Conservation (phyloP, 208 protist genomes). For the Lotmaria passim region DNA sequence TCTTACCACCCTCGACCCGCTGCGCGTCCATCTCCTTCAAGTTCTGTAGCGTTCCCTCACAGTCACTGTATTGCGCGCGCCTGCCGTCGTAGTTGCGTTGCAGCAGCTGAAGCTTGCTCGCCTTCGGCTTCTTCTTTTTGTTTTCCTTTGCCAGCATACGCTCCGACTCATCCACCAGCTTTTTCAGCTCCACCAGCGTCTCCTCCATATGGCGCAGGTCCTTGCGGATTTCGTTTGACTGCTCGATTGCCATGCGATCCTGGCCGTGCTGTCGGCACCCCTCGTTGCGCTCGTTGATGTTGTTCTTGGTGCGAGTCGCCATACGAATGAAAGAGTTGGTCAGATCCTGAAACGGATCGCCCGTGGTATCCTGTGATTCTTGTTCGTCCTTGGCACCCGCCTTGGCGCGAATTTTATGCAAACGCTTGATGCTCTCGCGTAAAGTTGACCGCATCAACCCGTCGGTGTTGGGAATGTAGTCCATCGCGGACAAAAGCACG, state of each 20-base stretch:
- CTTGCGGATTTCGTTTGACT: slow-evolving; percentile 68
- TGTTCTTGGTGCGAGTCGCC: slow-evolving; percentile 50
- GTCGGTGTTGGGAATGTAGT: slow-evolving; percentile 65
- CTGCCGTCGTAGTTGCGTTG: slow-evolving; percentile 47
- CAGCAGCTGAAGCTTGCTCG: slow-evolving; percentile 49
- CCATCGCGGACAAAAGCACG: slow-evolving; percentile 20
- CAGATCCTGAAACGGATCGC: slow-evolving; percentile 65
- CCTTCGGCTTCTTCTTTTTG: slow-evolving; percentile 57
- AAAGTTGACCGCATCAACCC: slow-evolving; percentile 72
- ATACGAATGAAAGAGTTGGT: slow-evolving; percentile 51
- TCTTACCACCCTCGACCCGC: slow-evolving; percentile 33
- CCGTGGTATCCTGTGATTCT: slow-evolving; percentile 34
- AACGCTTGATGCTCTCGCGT: slow-evolving; percentile 71
- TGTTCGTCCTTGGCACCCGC: slow-evolving; percentile 61
- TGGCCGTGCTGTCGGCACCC: slow-evolving; percentile 52
- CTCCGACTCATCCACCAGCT: slow-evolving; percentile 55
- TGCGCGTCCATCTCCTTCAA: slow-evolving; percentile 59
- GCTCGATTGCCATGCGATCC: slow-evolving; percentile 66
- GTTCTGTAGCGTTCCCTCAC: slow-evolving; percentile 49
- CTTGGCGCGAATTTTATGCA: slow-evolving; percentile 57
- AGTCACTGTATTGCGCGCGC: slow-evolving; percentile 51
- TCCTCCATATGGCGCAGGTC: slow-evolving; percentile 66
- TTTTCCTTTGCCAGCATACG: slow-evolving; percentile 45
- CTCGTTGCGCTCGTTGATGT: slow-evolving; percentile 70
- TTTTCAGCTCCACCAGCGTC: slow-evolving; percentile 52